Evolutionary conservation across 371 early-diverging fungal species (phyloP).

Genomic region (Rhizopus sp.): DNA sequence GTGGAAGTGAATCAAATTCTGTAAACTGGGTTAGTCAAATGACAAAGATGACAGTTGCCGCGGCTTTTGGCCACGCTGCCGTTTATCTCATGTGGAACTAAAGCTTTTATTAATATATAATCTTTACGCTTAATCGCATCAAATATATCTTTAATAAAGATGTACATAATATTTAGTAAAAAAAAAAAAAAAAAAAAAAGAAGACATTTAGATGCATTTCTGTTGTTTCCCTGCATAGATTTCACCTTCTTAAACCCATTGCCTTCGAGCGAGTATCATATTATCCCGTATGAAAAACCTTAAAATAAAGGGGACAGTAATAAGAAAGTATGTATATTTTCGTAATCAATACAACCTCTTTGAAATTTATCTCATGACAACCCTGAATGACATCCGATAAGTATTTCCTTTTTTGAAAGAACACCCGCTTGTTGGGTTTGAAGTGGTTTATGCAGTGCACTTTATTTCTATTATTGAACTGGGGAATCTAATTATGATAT

Average conservation of each 20-base stretch:
- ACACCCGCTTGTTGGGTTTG: not conserved
- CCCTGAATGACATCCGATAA: not conserved
- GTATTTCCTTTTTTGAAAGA: conserved; percentile 6
- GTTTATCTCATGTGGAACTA: conserved; percentile 6
- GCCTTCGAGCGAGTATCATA: too few species aligned
- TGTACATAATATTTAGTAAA: not conserved
- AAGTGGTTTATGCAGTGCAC: too few species aligned
- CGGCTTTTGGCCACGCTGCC: conserved; percentile 14
- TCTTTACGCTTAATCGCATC: not conserved
- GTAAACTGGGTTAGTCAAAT: conserved; percentile 5
- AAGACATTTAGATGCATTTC: too few species aligned
- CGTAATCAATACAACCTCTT: not conserved
- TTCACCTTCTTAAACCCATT: too few species aligned
- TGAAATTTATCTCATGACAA: not conserved
- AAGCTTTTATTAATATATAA: conserved; percentile 3
- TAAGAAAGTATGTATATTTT: not conserved
- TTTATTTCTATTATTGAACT: not conserved
- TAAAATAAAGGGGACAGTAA: too few species aligned
- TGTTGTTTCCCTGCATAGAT: too few species aligned
- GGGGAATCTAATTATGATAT: conserved; percentile 22
- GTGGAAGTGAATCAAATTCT: conserved; percentile 1
- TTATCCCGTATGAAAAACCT: too few species aligned
- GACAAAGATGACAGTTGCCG: conserved; percentile 4
- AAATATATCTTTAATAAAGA: not conserved
- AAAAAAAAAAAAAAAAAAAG: too few species aligned